phyloP scores from a whole-genome alignment of 2,329 filamentous ascomycete species.

The Aspergillus texensis region DNA sequence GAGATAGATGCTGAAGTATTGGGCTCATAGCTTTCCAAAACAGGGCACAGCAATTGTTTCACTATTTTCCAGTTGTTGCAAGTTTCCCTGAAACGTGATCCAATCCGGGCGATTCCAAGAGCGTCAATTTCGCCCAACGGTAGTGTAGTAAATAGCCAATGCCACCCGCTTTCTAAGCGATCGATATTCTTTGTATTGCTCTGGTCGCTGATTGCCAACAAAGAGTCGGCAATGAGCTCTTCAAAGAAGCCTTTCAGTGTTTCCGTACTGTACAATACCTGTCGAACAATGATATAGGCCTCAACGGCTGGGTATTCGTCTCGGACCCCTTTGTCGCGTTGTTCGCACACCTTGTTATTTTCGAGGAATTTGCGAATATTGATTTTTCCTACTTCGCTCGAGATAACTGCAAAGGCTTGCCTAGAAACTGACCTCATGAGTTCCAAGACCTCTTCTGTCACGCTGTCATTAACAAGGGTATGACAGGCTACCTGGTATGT shows the following conservation, averaged over 20 bases:
- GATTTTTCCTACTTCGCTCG: slow-evolving; percentile 36
- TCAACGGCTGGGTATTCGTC: slow-evolving; percentile 48
- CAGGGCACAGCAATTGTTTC: slow-evolving; percentile 48
- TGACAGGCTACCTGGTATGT: slow-evolving; percentile 41
- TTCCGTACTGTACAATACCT: slow-evolving; percentile 41
- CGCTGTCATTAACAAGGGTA: slow-evolving; percentile 28
- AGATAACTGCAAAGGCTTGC: slow-evolving; percentile 38
- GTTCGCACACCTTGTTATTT: slow-evolving; percentile 42
- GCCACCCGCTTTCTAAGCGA: slow-evolving; percentile 43
- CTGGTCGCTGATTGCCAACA: slow-evolving; percentile 36
- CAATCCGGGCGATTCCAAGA: slow-evolving; percentile 49
- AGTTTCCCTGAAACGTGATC: slow-evolving; percentile 41
- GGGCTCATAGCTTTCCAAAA: slow-evolving; percentile 51
- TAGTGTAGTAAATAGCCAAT: slow-evolving; percentile 54
- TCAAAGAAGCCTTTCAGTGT: slow-evolving; percentile 44
- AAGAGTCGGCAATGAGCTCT: slow-evolving; percentile 43
- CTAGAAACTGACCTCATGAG: slow-evolving; percentile 39
- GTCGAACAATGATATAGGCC: slow-evolving; percentile 50
- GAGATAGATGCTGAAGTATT: slow-evolving; percentile 45
- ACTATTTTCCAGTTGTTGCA: slow-evolving; percentile 56
- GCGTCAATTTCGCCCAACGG: slow-evolving; percentile 57
- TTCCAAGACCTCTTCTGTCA: slow-evolving; percentile 27
- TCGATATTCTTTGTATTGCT: slow-evolving; percentile 36
- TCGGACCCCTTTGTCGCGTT: slow-evolving; percentile 53
- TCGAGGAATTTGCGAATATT: slow-evolving; percentile 50